Conservation (phyloP, 495 filamentous ascomycete genomes). For the Gamarada debralockiae region DNA sequence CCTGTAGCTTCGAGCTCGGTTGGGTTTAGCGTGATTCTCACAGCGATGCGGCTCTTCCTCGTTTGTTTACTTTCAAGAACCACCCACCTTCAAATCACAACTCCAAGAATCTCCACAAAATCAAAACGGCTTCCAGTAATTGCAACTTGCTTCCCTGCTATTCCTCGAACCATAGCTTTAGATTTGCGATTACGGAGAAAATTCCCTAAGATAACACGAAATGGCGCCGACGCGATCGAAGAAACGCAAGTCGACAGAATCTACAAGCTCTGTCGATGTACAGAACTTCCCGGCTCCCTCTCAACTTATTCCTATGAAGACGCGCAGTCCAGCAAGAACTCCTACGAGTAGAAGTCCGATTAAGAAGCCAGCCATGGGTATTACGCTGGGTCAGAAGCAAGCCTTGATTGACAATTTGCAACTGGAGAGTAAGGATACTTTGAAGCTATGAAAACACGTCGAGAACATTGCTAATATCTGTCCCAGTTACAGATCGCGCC, state of each 20-base stretch:
- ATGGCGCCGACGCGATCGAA: slow-evolving; percentile 28
- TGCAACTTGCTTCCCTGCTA: not conserved
- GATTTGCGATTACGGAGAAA: not conserved
- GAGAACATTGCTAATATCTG: slow-evolving; percentile 7
- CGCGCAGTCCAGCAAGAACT: slow-evolving; percentile 26
- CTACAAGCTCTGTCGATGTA: slow-evolving; percentile 29
- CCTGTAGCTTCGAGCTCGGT: slow-evolving; percentile 19
- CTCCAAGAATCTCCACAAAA: not conserved
- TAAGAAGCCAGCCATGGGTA: slow-evolving; percentile 54
- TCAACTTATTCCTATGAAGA: slow-evolving; percentile 38
- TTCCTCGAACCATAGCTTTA: not conserved
- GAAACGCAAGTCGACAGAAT: slow-evolving; percentile 53
- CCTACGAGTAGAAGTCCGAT: slow-evolving; percentile 51
- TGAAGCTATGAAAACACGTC: not conserved
- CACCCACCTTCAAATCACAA: not conserved
- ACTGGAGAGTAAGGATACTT: slow-evolving; percentile 69
- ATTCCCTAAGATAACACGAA: not conserved
- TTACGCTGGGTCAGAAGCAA: slow-evolving; percentile 80
- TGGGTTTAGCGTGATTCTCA: slow-evolving; percentile 9
- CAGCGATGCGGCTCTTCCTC: slow-evolving; percentile 11
- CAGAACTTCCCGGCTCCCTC: slow-evolving; percentile 26
- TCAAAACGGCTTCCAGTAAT: not conserved
- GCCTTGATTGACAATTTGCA: slow-evolving; percentile 89
- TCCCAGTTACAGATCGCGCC: slow-evolving; percentile 82
- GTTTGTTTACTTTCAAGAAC: slow-evolving; percentile 23